These are phyloP conservation scores for Leucocoprinus sp. DNA, from an alignment of 768 basidiomycete species.

Conservation along the genomic window DNA sequence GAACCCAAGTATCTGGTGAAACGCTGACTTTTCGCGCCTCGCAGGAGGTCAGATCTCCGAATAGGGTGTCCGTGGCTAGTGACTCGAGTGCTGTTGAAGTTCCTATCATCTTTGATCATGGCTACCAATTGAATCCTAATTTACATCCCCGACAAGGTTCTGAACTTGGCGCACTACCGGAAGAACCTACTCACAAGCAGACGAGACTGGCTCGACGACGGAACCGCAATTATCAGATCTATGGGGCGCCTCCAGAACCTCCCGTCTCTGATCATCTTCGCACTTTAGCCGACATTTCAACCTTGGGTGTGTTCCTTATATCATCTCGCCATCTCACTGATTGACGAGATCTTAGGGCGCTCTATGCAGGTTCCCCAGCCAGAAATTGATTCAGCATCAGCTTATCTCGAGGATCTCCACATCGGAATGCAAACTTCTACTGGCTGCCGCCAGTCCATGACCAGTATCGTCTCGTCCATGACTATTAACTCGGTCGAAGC, in stretches of 20 bases:
- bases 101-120: conserved; percentile 34
- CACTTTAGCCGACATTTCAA: neutral
- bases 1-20: conserved; percentile 22
- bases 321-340: neutral
- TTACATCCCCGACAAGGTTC: conserved; percentile 23
- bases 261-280: neutral
- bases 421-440: conserved; percentile 26
- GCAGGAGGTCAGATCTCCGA: conserved; percentile 8
- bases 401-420: conserved; percentile 33
- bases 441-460: conserved; percentile 36
- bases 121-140: conserved; percentile 25
- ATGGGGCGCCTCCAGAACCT: conserved; percentile 13
- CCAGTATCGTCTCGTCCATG: conserved; percentile 49
- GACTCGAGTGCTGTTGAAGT: conserved; percentile 28
- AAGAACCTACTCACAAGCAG: conserved; percentile 24
- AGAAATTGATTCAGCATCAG: conserved; percentile 24
- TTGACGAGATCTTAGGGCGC: conserved; percentile 3
- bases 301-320: neutral
- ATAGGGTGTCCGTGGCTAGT: conserved; percentile 15
- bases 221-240: conserved; percentile 21
- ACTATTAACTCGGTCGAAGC: conserved; percentile 53
- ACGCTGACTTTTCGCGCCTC: conserved; percentile 49
- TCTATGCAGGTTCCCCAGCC: conserved; percentile 10
- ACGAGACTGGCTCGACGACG: conserved; percentile 16
- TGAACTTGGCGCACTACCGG: conserved; percentile 41